Evolutionary conservation across 805 yeast species (phyloP).

Genomic region (Myxozyma mucilagina): DNA sequence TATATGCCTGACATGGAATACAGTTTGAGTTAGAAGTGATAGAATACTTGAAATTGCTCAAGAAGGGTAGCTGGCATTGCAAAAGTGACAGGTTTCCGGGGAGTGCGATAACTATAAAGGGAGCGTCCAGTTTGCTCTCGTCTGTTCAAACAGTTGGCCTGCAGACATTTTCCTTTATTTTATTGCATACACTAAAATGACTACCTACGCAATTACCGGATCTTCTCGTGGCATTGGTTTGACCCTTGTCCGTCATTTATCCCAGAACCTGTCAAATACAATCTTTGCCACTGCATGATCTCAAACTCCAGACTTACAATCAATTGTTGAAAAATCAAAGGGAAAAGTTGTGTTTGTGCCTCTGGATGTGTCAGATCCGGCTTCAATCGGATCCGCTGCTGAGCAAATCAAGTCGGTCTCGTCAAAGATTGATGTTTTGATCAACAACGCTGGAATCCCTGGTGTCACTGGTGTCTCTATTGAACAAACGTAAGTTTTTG

Average conservation of each 20-base stretch:
- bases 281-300: not conserved
- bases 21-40: too few species aligned
- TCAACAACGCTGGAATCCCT: conserved; percentile 9
- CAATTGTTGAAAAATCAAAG: not conserved
- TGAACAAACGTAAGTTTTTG: not conserved
- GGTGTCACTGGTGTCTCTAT: not conserved
- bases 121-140: too few species aligned
- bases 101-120: too few species aligned
- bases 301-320: not conserved
- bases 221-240: not conserved
- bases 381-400: not conserved
- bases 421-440: conserved; percentile 4
- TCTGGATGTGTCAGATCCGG: not conserved
- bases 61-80: too few species aligned
- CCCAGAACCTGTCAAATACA: not conserved
- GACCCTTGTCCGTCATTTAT: not conserved
- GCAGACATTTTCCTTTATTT: too few species aligned
- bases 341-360: not conserved
- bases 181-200: too few species aligned
- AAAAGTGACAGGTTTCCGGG: too few species aligned
- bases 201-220: not conserved
- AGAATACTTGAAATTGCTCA: too few species aligned
- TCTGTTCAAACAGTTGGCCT: too few species aligned
- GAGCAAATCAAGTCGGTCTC: not conserved
- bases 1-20: too few species aligned